Evolutionary conservation across 257 asterid species (phyloP).

Genomic region (Ajuga chamaepitys): DNA sequence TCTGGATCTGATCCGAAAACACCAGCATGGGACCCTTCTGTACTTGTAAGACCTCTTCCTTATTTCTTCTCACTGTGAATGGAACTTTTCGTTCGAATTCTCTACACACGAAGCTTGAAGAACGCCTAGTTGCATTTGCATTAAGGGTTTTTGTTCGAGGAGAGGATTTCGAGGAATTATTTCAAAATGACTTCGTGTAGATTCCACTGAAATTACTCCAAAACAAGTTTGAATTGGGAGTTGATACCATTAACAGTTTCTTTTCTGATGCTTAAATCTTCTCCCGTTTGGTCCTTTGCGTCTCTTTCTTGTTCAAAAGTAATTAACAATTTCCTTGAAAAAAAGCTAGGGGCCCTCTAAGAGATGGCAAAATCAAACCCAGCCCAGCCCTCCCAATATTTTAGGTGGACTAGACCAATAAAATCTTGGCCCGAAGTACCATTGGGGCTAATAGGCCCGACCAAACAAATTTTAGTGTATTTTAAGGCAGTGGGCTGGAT

Average conservation of each 20-base stretch:
- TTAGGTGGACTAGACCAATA: no score
- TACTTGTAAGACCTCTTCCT: constrained; percentile 54
- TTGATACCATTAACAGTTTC: not conserved
- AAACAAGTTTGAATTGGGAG: not conserved
- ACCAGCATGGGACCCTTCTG: constrained; percentile 71
- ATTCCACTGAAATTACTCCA: not conserved
- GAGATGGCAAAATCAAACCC: no score
- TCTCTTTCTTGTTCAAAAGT: not conserved
- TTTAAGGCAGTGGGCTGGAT: no score
- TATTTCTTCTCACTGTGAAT: not conserved
- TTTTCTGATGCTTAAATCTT: constrained; percentile 1
- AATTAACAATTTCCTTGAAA: not conserved
- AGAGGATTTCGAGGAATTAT: not conserved
- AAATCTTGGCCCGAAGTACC: no score
- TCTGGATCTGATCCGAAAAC: constrained; percentile 30
- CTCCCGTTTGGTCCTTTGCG: not conserved
- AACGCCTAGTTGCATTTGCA: not conserved
- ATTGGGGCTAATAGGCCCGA: no score
- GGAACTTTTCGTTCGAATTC: not conserved
- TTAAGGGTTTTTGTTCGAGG: not conserved
- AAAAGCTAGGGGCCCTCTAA: no score
- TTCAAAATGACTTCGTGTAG: not conserved
- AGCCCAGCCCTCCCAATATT: no score
- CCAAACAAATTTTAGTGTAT: no score
- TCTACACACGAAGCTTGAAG: not conserved